These are phyloP conservation scores for Leucogyrophana mollusca DNA, from an alignment of 768 basidiomycete species.

Conservation along the genomic window DNA sequence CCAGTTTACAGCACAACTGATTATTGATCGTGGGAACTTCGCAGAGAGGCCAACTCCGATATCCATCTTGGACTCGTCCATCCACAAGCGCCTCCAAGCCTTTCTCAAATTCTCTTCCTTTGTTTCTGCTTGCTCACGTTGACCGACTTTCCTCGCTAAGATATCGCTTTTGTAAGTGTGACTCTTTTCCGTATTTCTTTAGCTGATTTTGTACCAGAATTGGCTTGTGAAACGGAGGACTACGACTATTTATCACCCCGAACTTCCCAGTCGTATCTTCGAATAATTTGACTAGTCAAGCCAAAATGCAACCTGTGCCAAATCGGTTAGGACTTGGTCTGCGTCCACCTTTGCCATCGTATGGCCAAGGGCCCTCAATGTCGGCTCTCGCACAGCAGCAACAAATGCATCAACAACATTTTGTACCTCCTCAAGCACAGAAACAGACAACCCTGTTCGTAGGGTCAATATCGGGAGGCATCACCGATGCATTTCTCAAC, in stretches of 20 bases:
- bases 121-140: constrained; percentile 1
- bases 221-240: not conserved
- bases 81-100: not conserved
- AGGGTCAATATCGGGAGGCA: constrained; percentile 94
- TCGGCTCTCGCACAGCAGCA: constrained; percentile 89
- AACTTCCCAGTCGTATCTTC: not conserved
- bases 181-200: not conserved
- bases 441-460: constrained; percentile 82
- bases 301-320: constrained; percentile 59
- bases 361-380: constrained; percentile 90
- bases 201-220: too few relatives aligned
- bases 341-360: constrained; percentile 84
- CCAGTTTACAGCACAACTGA: not conserved
- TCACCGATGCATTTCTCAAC: constrained; percentile 80
- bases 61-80: not conserved
- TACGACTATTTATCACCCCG: not conserved
- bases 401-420: constrained; percentile 57
- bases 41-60: not conserved
- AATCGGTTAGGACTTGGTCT: constrained; percentile 87
- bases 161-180: constrained; percentile 1
- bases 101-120: not conserved
- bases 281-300: not conserved
- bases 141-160: not conserved
- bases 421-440: constrained; percentile 59
- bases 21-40: not conserved